These are phyloP conservation scores for Pezicula carpinea DNA, from an alignment of 2,329 filamentous ascomycete species.

Conservation along the genomic window DNA sequence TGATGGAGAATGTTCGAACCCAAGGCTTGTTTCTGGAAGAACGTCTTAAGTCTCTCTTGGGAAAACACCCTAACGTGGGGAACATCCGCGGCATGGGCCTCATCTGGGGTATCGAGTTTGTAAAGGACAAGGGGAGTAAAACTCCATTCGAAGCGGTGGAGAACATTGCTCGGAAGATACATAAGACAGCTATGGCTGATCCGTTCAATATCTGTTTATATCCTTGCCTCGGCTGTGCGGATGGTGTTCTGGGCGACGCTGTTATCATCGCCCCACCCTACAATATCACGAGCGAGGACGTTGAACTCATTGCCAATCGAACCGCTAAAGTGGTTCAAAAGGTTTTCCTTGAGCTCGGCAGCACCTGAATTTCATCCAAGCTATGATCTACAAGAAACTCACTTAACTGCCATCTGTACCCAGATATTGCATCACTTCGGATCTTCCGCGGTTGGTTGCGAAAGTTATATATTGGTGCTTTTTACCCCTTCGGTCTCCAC, in stretches of 20 bases:
- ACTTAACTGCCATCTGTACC: too few relatives aligned
- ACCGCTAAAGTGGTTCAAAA: slow-evolving; percentile 16
- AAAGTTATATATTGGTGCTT: too few relatives aligned
- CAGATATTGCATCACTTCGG: too few relatives aligned
- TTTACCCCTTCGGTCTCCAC: too few relatives aligned
- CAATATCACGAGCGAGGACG: slow-evolving; percentile 47
- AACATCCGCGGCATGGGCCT: slow-evolving; percentile 57
- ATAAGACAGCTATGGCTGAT: slow-evolving; percentile 36
- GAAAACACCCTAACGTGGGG: slow-evolving; percentile 46
- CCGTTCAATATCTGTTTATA: slow-evolving; percentile 54
- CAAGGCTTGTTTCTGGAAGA: slow-evolving; percentile 47
- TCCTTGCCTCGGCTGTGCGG: slow-evolving; percentile 48
- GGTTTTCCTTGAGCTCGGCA: slow-evolving; percentile 14
- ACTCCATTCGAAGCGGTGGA: slow-evolving; percentile 39
- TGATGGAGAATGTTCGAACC: slow-evolving; percentile 52
- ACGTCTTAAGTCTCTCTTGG: slow-evolving; percentile 39
- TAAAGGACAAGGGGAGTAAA: slow-evolving; percentile 44
- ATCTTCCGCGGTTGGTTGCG: too few relatives aligned
- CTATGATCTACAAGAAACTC: too few relatives aligned
- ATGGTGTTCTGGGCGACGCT: slow-evolving; percentile 56
- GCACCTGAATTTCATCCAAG: background rate
- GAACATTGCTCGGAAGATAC: slow-evolving; percentile 42
- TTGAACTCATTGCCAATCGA: slow-evolving; percentile 48
- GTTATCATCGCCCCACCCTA: slow-evolving; percentile 58
- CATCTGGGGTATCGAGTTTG: slow-evolving; percentile 54